These are phyloP conservation scores for Mortierella sp. DNA, from an alignment of 371 early-diverging fungal genomes.

Conservation along the genomic window DNA sequence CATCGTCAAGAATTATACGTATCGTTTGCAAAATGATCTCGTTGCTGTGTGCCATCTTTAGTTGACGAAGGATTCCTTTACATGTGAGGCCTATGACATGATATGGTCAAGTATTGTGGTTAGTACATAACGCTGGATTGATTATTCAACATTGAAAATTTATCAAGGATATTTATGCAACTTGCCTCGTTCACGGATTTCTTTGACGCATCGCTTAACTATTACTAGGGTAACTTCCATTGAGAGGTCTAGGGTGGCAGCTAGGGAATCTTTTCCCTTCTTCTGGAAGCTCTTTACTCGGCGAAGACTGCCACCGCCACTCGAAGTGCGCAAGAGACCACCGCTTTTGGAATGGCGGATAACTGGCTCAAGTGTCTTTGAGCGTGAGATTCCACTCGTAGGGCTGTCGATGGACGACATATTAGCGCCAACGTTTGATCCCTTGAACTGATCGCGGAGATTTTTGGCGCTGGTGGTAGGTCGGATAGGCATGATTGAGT, in stretches of 20 bases:
- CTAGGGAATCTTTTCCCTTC: slow-evolving; percentile 11
- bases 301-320: slow-evolving; percentile 35
- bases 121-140: background rate
- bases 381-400: slow-evolving; percentile 19
- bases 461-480: slow-evolving; percentile 47
- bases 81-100: slow-evolving; percentile 35
- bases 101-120: background rate
- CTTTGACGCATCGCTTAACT: slow-evolving; percentile 52
- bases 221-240: slow-evolving; percentile 52
- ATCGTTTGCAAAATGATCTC: slow-evolving; percentile 34
- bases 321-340: slow-evolving; percentile 33
- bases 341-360: slow-evolving; percentile 16
- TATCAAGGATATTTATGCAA: background rate
- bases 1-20: slow-evolving; percentile 51
- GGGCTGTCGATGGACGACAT: slow-evolving; percentile 21
- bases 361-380: slow-evolving; percentile 26
- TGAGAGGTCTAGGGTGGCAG: slow-evolving; percentile 34
- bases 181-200: slow-evolving; percentile 55
- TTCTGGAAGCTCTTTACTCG: slow-evolving; percentile 40
- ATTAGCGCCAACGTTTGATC: background rate
- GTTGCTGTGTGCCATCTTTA: slow-evolving; percentile 44
- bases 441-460: slow-evolving; percentile 42
- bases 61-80: slow-evolving; percentile 52
- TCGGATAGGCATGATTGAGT: slow-evolving; percentile 35
- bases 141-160: no score